Evolutionary conservation across 495 filamentous ascomycete genomes (phyloP), one percentile per base, ranked within the genome.

Genomic region (Sabuloglossum arenarium): DNA sequence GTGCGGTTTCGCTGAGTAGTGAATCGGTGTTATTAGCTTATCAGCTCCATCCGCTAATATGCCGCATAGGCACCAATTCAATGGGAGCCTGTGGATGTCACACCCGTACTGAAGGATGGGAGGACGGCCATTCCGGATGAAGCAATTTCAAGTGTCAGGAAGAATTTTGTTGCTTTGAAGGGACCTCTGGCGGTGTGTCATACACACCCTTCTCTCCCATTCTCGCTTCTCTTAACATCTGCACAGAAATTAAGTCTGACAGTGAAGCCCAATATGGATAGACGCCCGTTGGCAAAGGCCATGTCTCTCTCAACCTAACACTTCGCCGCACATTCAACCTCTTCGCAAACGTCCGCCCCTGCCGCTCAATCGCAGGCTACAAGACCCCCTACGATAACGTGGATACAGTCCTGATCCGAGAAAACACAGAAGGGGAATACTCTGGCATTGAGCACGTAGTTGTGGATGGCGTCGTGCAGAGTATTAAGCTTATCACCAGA

Each of bases 371-470:
- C 60, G 84, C 83, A 57, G 91, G 91, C 60, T 98, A 82, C 82
- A 95, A 97, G 80, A 98, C 91, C 39, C 87, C 91, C 56, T 98
- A 98, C 75, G 91, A 98, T 69, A 81, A 85, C 62, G 91, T 98
- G 67, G 88, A 98, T 71, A 97, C 88, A 37, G 86, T 96, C 63
- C 74, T 98, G 65, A 97, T 98, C 75, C 86, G 91, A 71, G 91
- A 98, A 76, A 98, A 98, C 79, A 98, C 93, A 61, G 91, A 98
- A 77, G 91, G 91, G 71, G 91, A 98, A 77, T 98, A 98, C 78
- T 94, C 88, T 23, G 93, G 91, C 49, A 97, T 98, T 65, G 91
- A 98, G 79, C 91, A 98, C 73, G 84, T 96, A 54, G 93, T 97
- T 53, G 85, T 98, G 25, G 89, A 96, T 61, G 91, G 91, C 63